Base-by-base conservation (phyloP, 352 stramenopile genomes). In the Globisporangium nunn region DNA sequence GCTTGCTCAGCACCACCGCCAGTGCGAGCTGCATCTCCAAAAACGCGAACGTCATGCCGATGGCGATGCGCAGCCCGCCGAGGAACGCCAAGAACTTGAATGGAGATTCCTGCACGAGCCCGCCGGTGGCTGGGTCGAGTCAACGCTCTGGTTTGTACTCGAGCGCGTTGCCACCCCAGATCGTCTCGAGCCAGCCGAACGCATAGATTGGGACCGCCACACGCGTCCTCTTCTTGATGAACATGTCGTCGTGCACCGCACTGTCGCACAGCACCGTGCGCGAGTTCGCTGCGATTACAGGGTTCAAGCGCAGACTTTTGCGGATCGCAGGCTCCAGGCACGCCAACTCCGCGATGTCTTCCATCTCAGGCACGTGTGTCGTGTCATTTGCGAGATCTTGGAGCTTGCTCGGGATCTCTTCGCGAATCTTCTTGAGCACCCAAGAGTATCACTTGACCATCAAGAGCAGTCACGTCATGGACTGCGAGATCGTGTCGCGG, bases 401-500 rank as follows among this genome's bases (percentile, higher is more conserved):
- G 1, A 82, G 51, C 46, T 74, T 57, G 12, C 43, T 54, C 33
- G 69, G 50, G 60, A 86, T 65, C 39, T 70, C 60, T 4, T 60
- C 23, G 2, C 75, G 48, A 23, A 84, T 74, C 1, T 48, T 54
- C 1, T 54, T 18, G 6, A 79, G 50, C 31, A 81, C 31, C 11
- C 64, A 33, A 2, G 78, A 82, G 55, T 95, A 68, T 4, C 71
- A 69, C 35, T 75, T 82, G 50, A 96, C 64, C 65, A 91, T 79
- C 43, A 91, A 73, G 29, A 95, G 51, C 40, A 88, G 77, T 85
- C 87, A 96, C 4, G 68, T 62, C 48, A 96, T 68, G 8, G 67
- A 84, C 51, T 84, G 69, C 1, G 84, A 73, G 0, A 85, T 95
- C 8, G 87, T 91, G 56, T 90, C 85, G 0, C 80, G 62, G 1